phyloP scores from a whole-genome alignment of 2,329 filamentous ascomycete species.

The Capronia epimyces region DNA sequence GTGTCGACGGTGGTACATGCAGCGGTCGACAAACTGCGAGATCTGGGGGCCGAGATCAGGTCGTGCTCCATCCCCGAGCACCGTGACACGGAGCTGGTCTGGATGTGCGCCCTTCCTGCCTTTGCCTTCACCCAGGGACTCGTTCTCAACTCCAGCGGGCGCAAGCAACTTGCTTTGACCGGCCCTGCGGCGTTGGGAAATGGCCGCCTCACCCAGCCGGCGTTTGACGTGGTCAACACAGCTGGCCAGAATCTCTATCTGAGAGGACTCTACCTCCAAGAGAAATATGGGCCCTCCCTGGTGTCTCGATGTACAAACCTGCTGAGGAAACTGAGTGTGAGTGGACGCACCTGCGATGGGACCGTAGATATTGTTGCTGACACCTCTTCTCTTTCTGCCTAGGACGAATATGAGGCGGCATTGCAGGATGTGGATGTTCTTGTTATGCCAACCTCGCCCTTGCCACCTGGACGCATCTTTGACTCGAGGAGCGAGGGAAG shows the following conservation, averaged over 20 bases:
- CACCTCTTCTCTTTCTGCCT: too few relatives aligned
- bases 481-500: slow-evolving; percentile 10
- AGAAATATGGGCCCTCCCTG: slow-evolving; percentile 1
- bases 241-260: slow-evolving; percentile 8
- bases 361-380: not conserved
- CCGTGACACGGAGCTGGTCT: slow-evolving; percentile 3
- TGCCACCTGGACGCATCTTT: not conserved
- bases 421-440: slow-evolving; percentile 1
- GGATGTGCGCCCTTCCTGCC: slow-evolving; percentile 4
- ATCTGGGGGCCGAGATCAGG: slow-evolving; percentile 1
- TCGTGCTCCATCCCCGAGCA: slow-evolving; percentile 3
- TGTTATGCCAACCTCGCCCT: slow-evolving; percentile 2
- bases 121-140: slow-evolving; percentile 1
- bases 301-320: slow-evolving; percentile 4
- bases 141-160: slow-evolving; percentile 2
- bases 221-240: slow-evolving; percentile 6
- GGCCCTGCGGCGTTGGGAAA: not conserved
- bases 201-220: not conserved
- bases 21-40: not conserved
- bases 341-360: not conserved
- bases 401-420: slow-evolving; percentile 1
- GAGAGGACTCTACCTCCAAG: slow-evolving; percentile 1
- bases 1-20: not conserved
- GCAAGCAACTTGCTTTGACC: slow-evolving; percentile 2
- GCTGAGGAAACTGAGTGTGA: slow-evolving; percentile 2